Percentiles rank a stretch among this genome's conserved stretches.
Evolutionary conservation across 495 filamentous ascomycete species (phyloP).

Genomic region (Neurospora sp.): DNA sequence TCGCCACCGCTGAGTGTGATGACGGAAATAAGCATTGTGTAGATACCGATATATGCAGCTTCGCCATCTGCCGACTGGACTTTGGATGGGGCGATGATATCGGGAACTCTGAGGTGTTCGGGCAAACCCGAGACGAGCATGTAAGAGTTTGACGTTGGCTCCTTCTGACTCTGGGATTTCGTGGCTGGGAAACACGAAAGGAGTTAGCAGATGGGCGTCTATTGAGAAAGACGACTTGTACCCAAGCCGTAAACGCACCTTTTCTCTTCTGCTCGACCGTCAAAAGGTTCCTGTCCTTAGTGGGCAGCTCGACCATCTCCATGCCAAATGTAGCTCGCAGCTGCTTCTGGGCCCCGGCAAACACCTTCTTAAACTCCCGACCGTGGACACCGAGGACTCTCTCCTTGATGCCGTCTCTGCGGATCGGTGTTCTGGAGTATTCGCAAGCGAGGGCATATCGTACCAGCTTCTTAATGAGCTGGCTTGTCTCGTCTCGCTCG

Average conservation of each 20-base stretch:
- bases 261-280: constrained; percentile 62
- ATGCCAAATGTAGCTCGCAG: constrained; percentile 67
- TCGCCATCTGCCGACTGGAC: constrained; percentile 56
- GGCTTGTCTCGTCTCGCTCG: constrained; percentile 30
- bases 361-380: constrained; percentile 58
- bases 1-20: constrained; percentile 60
- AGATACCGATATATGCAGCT: constrained; percentile 67
- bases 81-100: constrained; percentile 58
- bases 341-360: constrained; percentile 55
- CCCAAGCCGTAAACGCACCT: constrained; percentile 6
- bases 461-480: constrained; percentile 80
- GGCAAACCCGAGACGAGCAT: constrained; percentile 66
- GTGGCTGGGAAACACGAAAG: constrained; percentile 23
- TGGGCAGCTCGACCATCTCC: constrained; percentile 73
- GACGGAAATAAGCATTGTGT: constrained; percentile 66
- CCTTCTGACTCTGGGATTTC: constrained; percentile 30
- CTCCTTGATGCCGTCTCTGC: constrained; percentile 63
- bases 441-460: constrained; percentile 85
- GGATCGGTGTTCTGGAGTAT: constrained; percentile 68
- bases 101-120: constrained; percentile 46
- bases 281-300: constrained; percentile 77
- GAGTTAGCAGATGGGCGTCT: background rate
- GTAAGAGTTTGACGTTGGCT: constrained; percentile 56
- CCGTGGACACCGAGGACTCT: constrained; percentile 52
- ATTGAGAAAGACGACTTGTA: background rate